A percentile compares a stretch with the other conserved stretches of the same genome.
Evolutionary conservation across 805 yeast species (phyloP).

Genomic region (Metschnikowia peoriensis): DNA sequence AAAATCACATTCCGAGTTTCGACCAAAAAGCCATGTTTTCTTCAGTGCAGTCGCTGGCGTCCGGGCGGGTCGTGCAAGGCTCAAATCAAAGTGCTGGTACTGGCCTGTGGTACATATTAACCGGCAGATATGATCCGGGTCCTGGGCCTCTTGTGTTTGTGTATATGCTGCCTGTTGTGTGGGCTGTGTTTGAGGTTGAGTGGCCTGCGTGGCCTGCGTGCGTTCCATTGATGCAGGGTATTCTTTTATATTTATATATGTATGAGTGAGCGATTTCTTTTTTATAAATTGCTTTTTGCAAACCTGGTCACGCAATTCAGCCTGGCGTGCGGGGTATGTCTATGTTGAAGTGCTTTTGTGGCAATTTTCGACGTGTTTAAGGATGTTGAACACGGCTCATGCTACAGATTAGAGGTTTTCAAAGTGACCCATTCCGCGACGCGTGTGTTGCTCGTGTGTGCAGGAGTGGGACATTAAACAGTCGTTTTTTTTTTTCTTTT

Average conservation of each 20-base stretch:
- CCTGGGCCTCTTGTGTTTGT: conserved; percentile 15
- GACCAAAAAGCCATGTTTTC: conserved; percentile 69
- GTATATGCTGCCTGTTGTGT: conserved; percentile 19
- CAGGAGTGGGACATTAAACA: too few relatives aligned
- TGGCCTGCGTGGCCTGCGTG: conserved; percentile 6
- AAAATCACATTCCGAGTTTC: conserved; percentile 66
- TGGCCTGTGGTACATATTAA: conserved; percentile 62
- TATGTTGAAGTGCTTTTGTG: neutral
- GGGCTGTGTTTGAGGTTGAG: conserved; percentile 20
- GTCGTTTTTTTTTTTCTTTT: too few relatives aligned
- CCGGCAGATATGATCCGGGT: conserved; percentile 45
- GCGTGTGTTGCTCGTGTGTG: too few relatives aligned
- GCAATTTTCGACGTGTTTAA: neutral
- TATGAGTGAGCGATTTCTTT: too few relatives aligned
- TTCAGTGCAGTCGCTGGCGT: conserved; percentile 19
- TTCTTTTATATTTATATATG: too few relatives aligned
- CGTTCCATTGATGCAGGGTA: neutral
- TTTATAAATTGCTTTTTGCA: neutral
- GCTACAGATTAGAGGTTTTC: too few relatives aligned
- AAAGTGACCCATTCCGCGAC: too few relatives aligned
- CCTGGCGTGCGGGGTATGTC: neutral
- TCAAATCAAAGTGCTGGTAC: conserved; percentile 46
- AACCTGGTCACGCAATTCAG: neutral
- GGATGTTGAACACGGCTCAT: neutral
- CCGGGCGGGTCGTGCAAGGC: conserved; percentile 24